These are phyloP conservation scores for Boletus bicolor DNA, from an alignment of 768 basidiomycete species.

Conservation along the genomic window DNA sequence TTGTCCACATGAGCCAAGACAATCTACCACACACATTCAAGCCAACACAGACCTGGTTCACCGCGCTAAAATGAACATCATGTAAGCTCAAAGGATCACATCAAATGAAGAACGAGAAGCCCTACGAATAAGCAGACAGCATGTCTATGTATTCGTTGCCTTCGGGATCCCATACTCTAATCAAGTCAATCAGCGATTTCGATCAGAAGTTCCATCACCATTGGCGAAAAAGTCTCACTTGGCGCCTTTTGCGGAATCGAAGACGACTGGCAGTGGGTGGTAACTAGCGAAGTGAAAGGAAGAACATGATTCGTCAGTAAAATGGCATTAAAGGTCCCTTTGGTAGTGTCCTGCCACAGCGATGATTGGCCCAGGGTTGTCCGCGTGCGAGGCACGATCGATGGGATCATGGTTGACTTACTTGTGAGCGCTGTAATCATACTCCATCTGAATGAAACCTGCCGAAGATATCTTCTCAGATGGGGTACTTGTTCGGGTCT, in stretches of 20 bases:
- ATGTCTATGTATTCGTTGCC: constrained; percentile 97
- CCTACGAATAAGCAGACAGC: constrained; percentile 93
- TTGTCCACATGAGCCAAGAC: constrained; percentile 12
- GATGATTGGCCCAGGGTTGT: constrained; percentile 21
- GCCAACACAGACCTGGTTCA: constrained; percentile 67
- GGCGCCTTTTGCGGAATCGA: constrained; percentile 85
- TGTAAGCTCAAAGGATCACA: constrained; percentile 3
- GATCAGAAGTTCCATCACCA: background rate
- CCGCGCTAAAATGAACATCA: constrained; percentile 49
- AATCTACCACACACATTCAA: constrained; percentile 4
- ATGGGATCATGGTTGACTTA: constrained; percentile 40
- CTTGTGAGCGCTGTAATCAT: constrained; percentile 87
- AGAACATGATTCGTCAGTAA: constrained; percentile 34
- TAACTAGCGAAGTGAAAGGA: constrained; percentile 67
- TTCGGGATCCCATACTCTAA: constrained; percentile 89
- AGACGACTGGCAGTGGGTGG: constrained; percentile 92
- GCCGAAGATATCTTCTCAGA: constrained; percentile 47
- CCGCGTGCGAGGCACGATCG: constrained; percentile 22
- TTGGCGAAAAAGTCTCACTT: constrained; percentile 62
- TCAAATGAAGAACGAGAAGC: constrained; percentile 27
- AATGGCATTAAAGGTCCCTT: constrained; percentile 15
- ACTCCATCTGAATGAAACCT: constrained; percentile 76
- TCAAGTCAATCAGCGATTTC: constrained; percentile 4
- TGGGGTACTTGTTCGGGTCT: background rate
- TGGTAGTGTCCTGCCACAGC: constrained; percentile 7